Evolutionary conservation across 148 eudicot genomes (phyloP), one percentile per base, ranked within the genome.

Genomic region (Rhododendron kiyosumense): DNA sequence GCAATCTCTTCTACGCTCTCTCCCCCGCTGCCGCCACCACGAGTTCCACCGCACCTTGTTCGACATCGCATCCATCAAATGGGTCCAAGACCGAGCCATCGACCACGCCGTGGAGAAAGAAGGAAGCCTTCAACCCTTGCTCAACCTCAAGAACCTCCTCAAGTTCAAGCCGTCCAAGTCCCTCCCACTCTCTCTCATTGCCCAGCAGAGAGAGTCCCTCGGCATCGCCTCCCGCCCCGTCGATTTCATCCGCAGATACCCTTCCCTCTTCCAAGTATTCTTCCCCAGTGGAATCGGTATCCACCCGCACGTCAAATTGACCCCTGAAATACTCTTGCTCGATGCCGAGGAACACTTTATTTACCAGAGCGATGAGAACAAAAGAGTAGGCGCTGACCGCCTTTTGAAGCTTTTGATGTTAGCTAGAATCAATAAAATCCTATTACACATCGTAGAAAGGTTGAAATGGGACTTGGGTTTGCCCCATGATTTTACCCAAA

Each of bases 21-120:
- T 73, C 90, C 75, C 61, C 78, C 87, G 80, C 87, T 88, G 81
- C 76, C 85, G 9, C 52, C 83, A 2, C 89, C 87, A 78, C 87
- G 88, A 82, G 12, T 20, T 28, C 85, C 83, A 85, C 54, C 87
- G 94, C 67, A 86, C 90, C 18, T 86, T 92, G 75, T 81, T 88
- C 80, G 94, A 88, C 83, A 84, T 90, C 34, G 77, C 90, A 34
- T 87, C 93, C 28, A 85, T 94, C 87, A 92, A 92, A 38, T 92
- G 90, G 85, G 91, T 95, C 26, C 91, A 94, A 24, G 99, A 96
- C 89, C 91, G 97, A 15, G 96, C 89, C 84, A 88, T 96, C 80
- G 98, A 96, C 86, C 96, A 92, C 84, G 95, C 95, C 17, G 98
- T 96, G 22, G 97, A 95, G 88, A 93, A 90, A 57, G 99, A 96